phyloP scores from a whole-genome alignment of 1,139 yeast genomes.

The Kodamaea derodonti region DNA sequence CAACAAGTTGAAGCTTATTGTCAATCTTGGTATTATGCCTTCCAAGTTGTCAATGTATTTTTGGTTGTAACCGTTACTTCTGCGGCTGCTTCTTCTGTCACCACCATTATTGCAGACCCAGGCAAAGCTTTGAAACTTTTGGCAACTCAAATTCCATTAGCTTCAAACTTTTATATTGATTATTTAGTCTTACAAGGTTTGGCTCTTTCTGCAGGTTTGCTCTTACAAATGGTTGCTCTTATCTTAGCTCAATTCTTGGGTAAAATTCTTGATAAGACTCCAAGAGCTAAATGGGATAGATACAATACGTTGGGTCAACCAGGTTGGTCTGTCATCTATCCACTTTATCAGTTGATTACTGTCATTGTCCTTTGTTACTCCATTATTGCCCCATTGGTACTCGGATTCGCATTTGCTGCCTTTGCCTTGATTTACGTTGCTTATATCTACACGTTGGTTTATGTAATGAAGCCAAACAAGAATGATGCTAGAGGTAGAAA shows the following conservation, averaged over 20 bases:
- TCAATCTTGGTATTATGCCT: slow-evolving; percentile 83
- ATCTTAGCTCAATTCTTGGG: slow-evolving; percentile 46
- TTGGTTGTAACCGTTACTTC: slow-evolving; percentile 78
- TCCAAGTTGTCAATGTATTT: slow-evolving; percentile 84
- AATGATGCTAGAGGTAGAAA: slow-evolving; percentile 62
- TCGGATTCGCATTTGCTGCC: slow-evolving; percentile 46
- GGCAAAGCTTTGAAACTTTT: slow-evolving; percentile 51
- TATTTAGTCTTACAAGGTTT: slow-evolving; percentile 47
- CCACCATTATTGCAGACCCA: slow-evolving; percentile 51
- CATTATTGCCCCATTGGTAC: slow-evolving; percentile 43
- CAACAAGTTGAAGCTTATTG: slow-evolving; percentile 77
- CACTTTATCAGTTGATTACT: slow-evolving; percentile 36
- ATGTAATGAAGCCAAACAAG: slow-evolving; percentile 52
- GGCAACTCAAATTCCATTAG: slow-evolving; percentile 59
- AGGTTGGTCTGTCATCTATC: slow-evolving; percentile 38
- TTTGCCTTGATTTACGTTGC: slow-evolving; percentile 51
- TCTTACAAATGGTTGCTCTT: slow-evolving; percentile 41
- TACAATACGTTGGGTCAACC: slow-evolving; percentile 41
- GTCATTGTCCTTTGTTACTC: slow-evolving; percentile 40
- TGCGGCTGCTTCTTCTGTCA: slow-evolving; percentile 69
- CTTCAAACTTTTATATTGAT: slow-evolving; percentile 67
- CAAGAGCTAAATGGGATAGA: slow-evolving; percentile 45
- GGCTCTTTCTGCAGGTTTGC: slow-evolving; percentile 33
- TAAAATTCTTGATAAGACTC: slow-evolving; percentile 40
- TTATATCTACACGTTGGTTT: slow-evolving; percentile 54